Evolutionary conservation across 371 early-diverging fungal species (phyloP), one percentile per base, ranked within the genome.

Genomic region (Apophysomyces variabilis): DNA sequence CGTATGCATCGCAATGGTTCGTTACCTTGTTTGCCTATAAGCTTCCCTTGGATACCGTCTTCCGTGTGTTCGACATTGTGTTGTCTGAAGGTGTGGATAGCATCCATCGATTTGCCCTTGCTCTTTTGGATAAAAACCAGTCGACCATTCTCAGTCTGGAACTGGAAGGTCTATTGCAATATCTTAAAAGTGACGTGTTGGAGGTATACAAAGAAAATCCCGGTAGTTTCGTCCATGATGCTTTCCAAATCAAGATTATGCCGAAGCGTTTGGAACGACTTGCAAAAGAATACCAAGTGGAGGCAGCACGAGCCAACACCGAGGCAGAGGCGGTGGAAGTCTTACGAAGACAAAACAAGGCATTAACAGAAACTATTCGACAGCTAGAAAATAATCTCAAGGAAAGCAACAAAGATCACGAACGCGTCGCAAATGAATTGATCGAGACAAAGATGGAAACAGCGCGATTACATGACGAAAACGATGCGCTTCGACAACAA

Each of bases 21-120:
- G 89, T 96, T 90, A 96, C 99, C 1, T 68, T 96, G 62, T 99
- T 99, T 81, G 95, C 97, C 0, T 97, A 93, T 84, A 90, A 92
- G 39, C 93, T 97, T 71, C 97, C 98, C 0, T 77, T 97, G 26
- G 86, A 90, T 16, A 76, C 94, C 59, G 96, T 96, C 5, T 91
- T 91, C 70, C 87, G 97, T 0, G 89, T 98, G 50, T 92, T 92
- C 65, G 99, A 98, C 73, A 84, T 96, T 38, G 83, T 98, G 16
- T 89, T 98, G 62, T 91, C 93, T 14, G 96, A 97, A 72, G 98
- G 98, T 4, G 71, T 92, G 26, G 95, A 96, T 38, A 77, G 89
- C 1, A 74, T 96, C 26, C 85, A 94, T 67, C 84, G 92, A 6
- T 89, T 97, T 45, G 88, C 95, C 0, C 73, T 96, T 9, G 96